phyloP scores from a whole-genome alignment of 129 eudicot genomes.

The Flaveria robusta region DNA sequence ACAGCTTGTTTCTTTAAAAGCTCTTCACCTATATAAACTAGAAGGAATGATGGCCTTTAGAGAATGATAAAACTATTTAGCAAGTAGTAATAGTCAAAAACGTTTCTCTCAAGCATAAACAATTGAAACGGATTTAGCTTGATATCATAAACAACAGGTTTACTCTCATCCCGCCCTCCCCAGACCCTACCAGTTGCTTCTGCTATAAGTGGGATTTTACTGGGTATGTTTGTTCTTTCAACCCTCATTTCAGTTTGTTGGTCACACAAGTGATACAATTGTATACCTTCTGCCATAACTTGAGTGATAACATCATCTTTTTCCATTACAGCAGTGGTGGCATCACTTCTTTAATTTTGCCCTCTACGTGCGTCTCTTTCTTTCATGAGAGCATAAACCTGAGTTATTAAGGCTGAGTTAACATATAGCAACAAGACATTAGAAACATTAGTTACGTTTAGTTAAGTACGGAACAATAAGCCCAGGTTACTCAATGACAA shows the following conservation, averaged over 20 bases:
- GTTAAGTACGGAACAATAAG: slow-evolving; percentile 5
- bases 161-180: too few species aligned
- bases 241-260: not conserved
- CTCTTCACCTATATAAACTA: slow-evolving; percentile 60
- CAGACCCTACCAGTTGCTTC: too few species aligned
- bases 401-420: too few species aligned
- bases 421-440: too few species aligned
- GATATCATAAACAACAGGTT: slow-evolving; percentile 1
- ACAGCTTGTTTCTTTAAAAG: slow-evolving; percentile 98
- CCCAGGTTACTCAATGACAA: not conserved
- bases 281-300: slow-evolving; percentile 92
- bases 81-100: not conserved
- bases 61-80: slow-evolving; percentile 7
- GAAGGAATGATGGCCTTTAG: not conserved
- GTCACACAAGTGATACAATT: not conserved
- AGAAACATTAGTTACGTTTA: too few species aligned
- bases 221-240: not conserved
- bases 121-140: not conserved
- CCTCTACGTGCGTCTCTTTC: slow-evolving; percentile 92
- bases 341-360: slow-evolving; percentile 80
- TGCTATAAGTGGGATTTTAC: too few species aligned
- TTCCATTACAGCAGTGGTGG: slow-evolving; percentile 85
- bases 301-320: slow-evolving; percentile 93
- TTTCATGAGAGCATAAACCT: slow-evolving; percentile 77
- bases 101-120: not conserved